Evolutionary conservation across 768 basidiomycete genomes (phyloP).

Genomic region (Hypholoma sublateritium): DNA sequence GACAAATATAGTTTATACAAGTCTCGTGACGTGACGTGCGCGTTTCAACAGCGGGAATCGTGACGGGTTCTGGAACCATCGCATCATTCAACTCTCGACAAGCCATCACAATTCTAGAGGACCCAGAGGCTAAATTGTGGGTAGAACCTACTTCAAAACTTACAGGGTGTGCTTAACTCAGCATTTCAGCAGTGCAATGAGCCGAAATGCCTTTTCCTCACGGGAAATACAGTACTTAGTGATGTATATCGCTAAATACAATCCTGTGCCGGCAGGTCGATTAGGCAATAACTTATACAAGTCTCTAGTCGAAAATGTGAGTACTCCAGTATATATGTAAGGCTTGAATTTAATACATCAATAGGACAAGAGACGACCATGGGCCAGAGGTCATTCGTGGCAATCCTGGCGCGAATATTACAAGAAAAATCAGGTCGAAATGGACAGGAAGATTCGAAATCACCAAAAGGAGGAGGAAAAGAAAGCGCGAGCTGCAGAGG

Average conservation of each 20-base stretch:
- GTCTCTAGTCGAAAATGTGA: constrained; percentile 45
- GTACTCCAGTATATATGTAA: not conserved
- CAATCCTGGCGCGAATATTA: constrained; percentile 70
- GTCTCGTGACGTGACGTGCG: constrained; percentile 4
- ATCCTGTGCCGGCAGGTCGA: constrained; percentile 40
- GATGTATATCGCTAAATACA: constrained; percentile 43
- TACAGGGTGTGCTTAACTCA: not conserved
- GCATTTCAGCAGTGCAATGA: not conserved
- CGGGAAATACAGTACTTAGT: constrained; percentile 17
- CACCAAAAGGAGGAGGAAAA: not conserved
- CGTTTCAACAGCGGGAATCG: not conserved
- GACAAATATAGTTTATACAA: not conserved
- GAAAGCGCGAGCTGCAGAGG: constrained; percentile 7
- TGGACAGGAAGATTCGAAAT: constrained; percentile 39
- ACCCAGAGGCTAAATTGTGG: not conserved
- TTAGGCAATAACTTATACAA: constrained; percentile 46
- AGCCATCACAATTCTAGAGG: not conserved
- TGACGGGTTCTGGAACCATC: too few species aligned
- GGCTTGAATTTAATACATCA: not conserved
- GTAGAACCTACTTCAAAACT: not conserved
- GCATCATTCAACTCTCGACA: too few species aligned
- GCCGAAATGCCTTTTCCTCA: constrained; percentile 13
- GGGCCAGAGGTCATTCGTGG: constrained; percentile 53
- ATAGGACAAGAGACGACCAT: constrained; percentile 42
- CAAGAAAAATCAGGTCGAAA: constrained; percentile 38